phyloP scores from a whole-genome alignment of 495 filamentous ascomycete genomes.

The Lentithecium fluviatile region DNA sequence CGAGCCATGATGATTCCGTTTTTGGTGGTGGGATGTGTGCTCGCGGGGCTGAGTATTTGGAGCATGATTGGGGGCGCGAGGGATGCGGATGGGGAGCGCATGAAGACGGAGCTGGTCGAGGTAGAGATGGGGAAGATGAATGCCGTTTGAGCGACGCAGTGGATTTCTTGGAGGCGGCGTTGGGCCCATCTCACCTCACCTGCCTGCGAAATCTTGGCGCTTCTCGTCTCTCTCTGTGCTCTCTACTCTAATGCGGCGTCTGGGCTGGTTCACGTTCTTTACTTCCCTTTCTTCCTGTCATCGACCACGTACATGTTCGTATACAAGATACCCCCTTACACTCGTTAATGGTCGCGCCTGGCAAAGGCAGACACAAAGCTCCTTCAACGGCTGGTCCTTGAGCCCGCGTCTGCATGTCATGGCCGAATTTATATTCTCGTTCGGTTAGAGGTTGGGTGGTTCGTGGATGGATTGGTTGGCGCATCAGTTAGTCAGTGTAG shows the following conservation, averaged over 20 bases:
- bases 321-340: no score
- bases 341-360: no score
- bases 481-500: background rate
- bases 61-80: slow-evolving; percentile 13
- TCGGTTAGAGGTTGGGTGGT: background rate
- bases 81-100: slow-evolving; percentile 7
- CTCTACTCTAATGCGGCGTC: no score
- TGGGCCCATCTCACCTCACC: no score
- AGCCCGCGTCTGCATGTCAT: no score
- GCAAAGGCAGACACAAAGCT: no score
- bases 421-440: no score
- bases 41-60: slow-evolving; percentile 4
- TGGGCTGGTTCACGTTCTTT: no score
- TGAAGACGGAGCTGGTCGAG: slow-evolving; percentile 21
- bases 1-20: slow-evolving; percentile 30
- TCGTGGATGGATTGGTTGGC: background rate
- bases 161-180: no score
- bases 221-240: background rate
- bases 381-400: no score
- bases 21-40: slow-evolving; percentile 1
- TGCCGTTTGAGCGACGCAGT: slow-evolving; percentile 1
- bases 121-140: slow-evolving; percentile 30
- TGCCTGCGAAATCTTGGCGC: background rate
- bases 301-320: no score
- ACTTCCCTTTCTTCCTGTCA: no score